Conservation (phyloP, 2,329 filamentous ascomycete species). For the Fusarium sp. region DNA sequence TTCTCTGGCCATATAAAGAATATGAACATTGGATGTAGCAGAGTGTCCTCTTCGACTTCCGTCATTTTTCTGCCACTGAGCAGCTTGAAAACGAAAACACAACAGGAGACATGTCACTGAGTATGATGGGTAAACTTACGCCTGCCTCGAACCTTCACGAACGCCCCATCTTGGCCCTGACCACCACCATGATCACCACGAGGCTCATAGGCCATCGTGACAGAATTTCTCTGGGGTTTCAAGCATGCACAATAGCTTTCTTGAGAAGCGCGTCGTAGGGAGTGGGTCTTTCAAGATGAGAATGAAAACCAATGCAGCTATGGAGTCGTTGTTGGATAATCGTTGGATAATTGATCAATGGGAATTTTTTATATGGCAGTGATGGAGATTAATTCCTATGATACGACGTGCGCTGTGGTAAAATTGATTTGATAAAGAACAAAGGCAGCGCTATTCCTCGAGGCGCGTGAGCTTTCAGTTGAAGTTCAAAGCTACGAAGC, state of each 20-base stretch:
- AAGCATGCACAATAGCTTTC: conserved; percentile 43
- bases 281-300: conserved; percentile 24
- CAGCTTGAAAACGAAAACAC: conserved; percentile 4
- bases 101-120: conserved; percentile 1
- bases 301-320: conserved; percentile 3
- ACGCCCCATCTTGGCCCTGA: conserved; percentile 59
- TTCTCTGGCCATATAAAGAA: neutral
- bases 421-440: conserved; percentile 17
- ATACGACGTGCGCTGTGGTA: neutral
- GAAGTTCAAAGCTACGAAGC: conserved; percentile 36
- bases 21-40: neutral
- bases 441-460: conserved; percentile 23
- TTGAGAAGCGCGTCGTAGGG: conserved; percentile 38
- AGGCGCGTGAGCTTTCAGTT: conserved; percentile 34
- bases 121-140: conserved; percentile 56
- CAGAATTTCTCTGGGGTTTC: conserved; percentile 37
- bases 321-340: neutral
- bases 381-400: neutral
- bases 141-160: conserved; percentile 63
- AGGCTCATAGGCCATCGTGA: conserved; percentile 66
- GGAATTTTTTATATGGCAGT: neutral
- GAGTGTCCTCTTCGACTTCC: neutral
- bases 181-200: conserved; percentile 61
- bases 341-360: neutral
- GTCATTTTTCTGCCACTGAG: conserved; percentile 30